Percentiles rank a stretch among this genome's conserved stretches.
Evolutionary conservation across 2,329 filamentous ascomycete species (phyloP).

Genomic region (Hypoxylon sp.): DNA sequence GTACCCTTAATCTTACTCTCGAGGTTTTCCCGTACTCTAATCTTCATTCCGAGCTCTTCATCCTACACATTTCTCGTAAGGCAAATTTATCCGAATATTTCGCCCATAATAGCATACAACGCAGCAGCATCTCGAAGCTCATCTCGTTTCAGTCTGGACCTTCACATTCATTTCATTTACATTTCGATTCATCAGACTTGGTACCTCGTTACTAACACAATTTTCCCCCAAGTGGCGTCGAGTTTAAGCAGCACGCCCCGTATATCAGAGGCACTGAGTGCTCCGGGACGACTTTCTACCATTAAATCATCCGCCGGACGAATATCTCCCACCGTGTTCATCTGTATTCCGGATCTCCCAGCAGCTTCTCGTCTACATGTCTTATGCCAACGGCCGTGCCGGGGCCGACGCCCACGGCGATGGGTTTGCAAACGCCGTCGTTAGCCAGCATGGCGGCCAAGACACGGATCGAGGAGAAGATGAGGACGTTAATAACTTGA

Average conservation of each 20-base stretch:
- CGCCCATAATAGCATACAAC: background rate
- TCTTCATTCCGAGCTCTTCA: background rate
- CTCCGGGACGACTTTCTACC: background rate
- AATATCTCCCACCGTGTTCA: background rate
- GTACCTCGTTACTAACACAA: background rate
- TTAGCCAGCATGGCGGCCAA: background rate
- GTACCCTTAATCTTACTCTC: background rate
- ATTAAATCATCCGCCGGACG: background rate
- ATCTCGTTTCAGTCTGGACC: background rate
- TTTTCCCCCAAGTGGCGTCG: background rate
- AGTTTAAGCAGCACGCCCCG: background rate
- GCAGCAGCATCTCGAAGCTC: background rate
- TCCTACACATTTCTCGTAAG: background rate
- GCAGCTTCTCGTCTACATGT: background rate
- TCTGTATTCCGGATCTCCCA: background rate
- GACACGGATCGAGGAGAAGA: background rate
- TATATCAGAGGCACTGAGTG: background rate
- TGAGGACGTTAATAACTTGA: background rate
- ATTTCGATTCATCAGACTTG: background rate
- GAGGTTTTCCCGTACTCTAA: background rate
- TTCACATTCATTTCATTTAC: background rate
- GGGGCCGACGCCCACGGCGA: background rate
- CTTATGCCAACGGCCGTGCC: background rate
- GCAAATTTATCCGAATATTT: background rate
- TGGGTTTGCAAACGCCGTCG: background rate